A percentile compares a stretch with the other conserved stretches of the same genome.
Conservation (phyloP, 2,329 filamentous ascomycete genomes). For the Arthrobotrys musiformis region DNA sequence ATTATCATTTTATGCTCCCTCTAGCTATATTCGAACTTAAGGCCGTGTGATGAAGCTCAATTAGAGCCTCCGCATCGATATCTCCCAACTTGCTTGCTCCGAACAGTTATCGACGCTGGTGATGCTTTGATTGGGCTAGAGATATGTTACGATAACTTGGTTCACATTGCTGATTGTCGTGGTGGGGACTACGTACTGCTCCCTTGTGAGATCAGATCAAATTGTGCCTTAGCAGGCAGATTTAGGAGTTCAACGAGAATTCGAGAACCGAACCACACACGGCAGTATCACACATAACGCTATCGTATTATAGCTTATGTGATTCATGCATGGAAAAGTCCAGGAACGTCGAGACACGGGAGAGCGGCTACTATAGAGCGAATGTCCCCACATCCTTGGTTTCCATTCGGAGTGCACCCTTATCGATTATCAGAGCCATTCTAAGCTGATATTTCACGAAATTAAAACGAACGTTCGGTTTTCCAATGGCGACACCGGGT, state of each 20-base stretch:
- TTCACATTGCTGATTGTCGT: constrained; percentile 7
- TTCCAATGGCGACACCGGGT: no score
- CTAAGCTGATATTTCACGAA: no score
- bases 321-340: constrained; percentile 7
- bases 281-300: background rate
- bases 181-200: background rate
- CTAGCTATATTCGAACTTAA: no score
- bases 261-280: background rate
- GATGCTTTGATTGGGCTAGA: background rate
- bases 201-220: constrained; percentile 1
- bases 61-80: background rate
- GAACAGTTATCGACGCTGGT: background rate
- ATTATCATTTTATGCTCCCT: background rate
- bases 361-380: background rate
- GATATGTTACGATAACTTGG: background rate
- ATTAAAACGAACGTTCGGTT: no score
- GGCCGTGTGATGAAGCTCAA: constrained; percentile 6
- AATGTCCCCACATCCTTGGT: background rate
- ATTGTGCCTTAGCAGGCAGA: constrained; percentile 47
- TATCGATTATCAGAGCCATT: no score
- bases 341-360: background rate
- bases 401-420: background rate
- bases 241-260: no score
- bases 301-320: constrained; percentile 12
- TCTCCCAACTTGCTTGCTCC: background rate